Evolutionary conservation across 345 rosid genomes (phyloP), one percentile per base, ranked within the genome.

Genomic region (Dipteronia sinensis): DNA sequence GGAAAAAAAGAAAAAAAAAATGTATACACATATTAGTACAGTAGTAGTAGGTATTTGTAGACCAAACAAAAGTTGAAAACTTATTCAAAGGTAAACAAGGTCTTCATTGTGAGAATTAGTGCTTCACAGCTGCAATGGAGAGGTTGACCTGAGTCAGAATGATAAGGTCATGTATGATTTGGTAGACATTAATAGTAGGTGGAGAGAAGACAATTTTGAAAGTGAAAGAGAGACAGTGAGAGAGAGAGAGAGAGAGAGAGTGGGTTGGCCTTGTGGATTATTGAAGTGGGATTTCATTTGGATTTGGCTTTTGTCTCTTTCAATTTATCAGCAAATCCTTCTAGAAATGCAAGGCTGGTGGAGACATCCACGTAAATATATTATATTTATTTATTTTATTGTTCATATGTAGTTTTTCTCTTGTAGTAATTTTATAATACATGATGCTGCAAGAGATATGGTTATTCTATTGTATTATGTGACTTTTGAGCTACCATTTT

Each of bases 61-160:
- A 31, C 44, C 34, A 72, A 65, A 22, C 67, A 55, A 11, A 76
- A 68, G 9, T 23, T 61, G 20, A 16, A 65, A 62, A 76, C 13
- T 15, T 19, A 49, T 44, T 46, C 53, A 47, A 6, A 67, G 51
- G 44, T n/a, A 13, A 79, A 13, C 25, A 49, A 15, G 58, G 62
- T 44, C 47, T 25, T 20, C 58, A 25, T 10, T 56, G 8, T 11
- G 42, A 20, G 44, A 6, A n/a, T 25, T 59, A 75, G 79, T 82
- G 88, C 62, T 75, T 75, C 82, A 77, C 85, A 84, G 89, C 85
- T 71, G 46, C 78, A 63, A 72, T 44, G 63, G 79, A 72, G 82
- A 66, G 79, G 62, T 13, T 71, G 84, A 74, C 34, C 61, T 53
- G 19, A 40, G 19, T 10, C 71, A 73, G 3, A 20, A 69, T 3